phyloP scores from a whole-genome alignment of 1,139 yeast genomes.

The Taphrina betulina region DNA sequence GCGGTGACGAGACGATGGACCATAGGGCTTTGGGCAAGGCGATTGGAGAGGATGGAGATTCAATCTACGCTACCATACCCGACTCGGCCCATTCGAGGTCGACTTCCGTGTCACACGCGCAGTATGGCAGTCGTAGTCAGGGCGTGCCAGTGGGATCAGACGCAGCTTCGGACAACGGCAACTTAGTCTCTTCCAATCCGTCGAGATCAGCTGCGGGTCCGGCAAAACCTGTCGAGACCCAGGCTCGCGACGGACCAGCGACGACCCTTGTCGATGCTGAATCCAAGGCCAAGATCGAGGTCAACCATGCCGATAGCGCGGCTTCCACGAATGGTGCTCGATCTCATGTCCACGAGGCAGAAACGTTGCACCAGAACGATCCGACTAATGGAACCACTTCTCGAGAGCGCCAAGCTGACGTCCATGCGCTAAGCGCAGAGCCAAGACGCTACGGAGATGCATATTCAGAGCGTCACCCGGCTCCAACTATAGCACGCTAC shows the following conservation, averaged over 20 bases:
- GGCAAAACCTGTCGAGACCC: too few relatives aligned
- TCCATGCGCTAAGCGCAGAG: slow-evolving; percentile 7
- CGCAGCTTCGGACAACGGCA: too few relatives aligned
- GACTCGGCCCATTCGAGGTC: too few relatives aligned
- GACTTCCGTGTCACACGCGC: too few relatives aligned
- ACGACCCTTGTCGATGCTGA: slow-evolving; percentile 2
- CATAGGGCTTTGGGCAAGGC: slow-evolving; percentile 9
- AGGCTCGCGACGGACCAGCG: too few relatives aligned
- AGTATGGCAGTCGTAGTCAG: too few relatives aligned
- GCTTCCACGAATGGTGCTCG: neutral
- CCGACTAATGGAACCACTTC: neutral
- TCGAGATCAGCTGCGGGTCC: too few relatives aligned
- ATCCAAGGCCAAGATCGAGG: slow-evolving; percentile 14
- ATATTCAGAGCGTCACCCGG: slow-evolving; percentile 26
- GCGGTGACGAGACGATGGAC: too few relatives aligned
- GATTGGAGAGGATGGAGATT: slow-evolving; percentile 12
- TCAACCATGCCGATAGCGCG: neutral
- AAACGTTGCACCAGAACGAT: neutral
- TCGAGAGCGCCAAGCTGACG: neutral
- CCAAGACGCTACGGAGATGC: slow-evolving; percentile 17
- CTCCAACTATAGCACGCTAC: slow-evolving; percentile 11
- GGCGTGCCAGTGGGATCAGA: too few relatives aligned
- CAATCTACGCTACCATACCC: slow-evolving; percentile 2
- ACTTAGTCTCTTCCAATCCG: too few relatives aligned
- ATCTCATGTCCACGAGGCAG: neutral